These are phyloP conservation scores for Colletotrichum noveboracense DNA, from an alignment of 2,329 filamentous ascomycete genomes.

Conservation along the genomic window DNA sequence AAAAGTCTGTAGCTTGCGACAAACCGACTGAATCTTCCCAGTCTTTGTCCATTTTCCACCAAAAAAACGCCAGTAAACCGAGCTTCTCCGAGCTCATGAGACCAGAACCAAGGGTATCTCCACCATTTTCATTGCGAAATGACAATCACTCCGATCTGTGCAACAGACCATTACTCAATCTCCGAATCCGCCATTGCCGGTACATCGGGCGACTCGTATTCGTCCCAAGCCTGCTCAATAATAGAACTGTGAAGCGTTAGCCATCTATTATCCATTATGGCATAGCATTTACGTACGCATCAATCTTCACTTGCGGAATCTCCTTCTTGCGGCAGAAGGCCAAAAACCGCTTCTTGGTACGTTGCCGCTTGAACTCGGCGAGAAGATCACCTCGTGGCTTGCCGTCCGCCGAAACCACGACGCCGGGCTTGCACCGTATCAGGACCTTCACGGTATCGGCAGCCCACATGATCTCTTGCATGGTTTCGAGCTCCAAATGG, in stretches of 20 bases:
- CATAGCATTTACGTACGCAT: constrained; percentile 39
- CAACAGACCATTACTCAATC: neutral
- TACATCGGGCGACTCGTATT: constrained; percentile 13
- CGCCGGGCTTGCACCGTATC: constrained; percentile 34
- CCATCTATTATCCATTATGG: neutral
- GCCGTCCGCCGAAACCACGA: constrained; percentile 33
- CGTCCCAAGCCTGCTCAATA: constrained; percentile 49
- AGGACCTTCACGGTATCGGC: constrained; percentile 47
- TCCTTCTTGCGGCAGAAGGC: constrained; percentile 49
- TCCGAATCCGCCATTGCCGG: constrained; percentile 14
- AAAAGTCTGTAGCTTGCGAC: neutral
- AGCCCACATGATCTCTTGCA: constrained; percentile 51
- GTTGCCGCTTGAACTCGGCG: constrained; percentile 55
- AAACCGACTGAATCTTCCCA: neutral
- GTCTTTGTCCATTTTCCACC: neutral
- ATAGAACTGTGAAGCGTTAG: constrained; percentile 22
- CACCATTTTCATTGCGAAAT: neutral
- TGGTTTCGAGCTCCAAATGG: constrained; percentile 50
- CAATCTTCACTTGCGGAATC: constrained; percentile 43
- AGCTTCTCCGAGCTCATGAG: neutral
- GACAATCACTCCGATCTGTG: neutral
- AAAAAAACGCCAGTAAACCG: neutral
- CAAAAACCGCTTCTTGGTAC: constrained; percentile 59
- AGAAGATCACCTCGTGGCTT: constrained; percentile 51
- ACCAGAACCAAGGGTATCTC: constrained; percentile 13